phyloP scores from a whole-genome alignment of 208 protist species.

The Acanthamoeba healyi region DNA sequence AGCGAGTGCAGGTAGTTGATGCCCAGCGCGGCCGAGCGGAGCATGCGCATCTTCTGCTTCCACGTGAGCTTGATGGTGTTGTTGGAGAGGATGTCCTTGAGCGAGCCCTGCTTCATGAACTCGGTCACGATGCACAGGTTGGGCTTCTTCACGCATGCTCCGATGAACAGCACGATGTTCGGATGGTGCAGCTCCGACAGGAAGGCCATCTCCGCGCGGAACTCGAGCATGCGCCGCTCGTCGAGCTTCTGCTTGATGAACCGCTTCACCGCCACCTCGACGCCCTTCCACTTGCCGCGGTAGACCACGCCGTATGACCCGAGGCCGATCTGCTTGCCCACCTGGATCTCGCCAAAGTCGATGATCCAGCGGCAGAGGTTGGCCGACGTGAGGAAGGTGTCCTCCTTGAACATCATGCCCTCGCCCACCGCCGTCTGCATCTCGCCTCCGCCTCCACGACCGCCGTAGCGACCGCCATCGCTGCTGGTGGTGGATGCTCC shows the following conservation, averaged over 20 bases:
- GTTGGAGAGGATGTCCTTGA: no score
- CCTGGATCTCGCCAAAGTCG: not conserved
- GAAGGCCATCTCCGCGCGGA: not conserved
- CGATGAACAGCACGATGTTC: not conserved
- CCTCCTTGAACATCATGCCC: not conserved
- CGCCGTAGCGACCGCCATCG: not conserved
- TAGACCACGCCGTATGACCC: conserved; percentile 21
- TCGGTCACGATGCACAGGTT: no score
- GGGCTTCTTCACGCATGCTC: no score
- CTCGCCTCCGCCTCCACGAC: not conserved
- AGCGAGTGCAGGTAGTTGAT: no score
- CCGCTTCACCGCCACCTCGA: conserved; percentile 23
- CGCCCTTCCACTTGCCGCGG: conserved; percentile 5
- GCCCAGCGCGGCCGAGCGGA: no score
- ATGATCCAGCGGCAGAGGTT: not conserved
- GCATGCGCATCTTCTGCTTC: no score
- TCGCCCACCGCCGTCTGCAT: not conserved
- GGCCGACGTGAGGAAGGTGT: not conserved
- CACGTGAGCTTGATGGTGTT: no score
- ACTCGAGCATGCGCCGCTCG: not conserved
- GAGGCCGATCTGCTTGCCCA: not conserved
- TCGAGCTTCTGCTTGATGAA: conserved; percentile 31
- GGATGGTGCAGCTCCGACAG: not conserved
- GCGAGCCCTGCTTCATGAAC: no score
- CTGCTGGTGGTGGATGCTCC: not conserved